Percentiles rank a stretch among this genome's conserved stretches.
These are phyloP conservation scores for Cephaloascus fragrans DNA, from an alignment of 805 yeast species.

Conservation along the genomic window DNA sequence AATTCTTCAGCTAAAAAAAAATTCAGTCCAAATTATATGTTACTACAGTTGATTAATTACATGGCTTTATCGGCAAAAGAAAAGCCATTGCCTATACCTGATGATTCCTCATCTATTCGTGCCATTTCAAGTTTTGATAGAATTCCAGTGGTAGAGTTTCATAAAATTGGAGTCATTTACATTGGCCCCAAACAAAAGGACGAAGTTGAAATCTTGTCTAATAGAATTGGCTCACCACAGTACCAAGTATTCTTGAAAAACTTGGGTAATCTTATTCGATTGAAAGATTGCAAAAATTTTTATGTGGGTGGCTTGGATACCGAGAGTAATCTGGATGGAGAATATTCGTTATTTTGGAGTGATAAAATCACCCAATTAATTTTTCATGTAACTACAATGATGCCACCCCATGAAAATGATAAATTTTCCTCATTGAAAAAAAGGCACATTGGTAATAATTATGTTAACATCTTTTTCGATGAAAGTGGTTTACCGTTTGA, in stretches of 20 bases:
- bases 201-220: slow-evolving; percentile 58
- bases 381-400: slow-evolving; percentile 74
- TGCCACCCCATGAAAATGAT: slow-evolving; percentile 49
- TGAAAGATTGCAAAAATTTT: slow-evolving; percentile 43
- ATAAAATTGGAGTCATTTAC: slow-evolving; percentile 71
- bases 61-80: slow-evolving; percentile 17
- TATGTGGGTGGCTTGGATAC: slow-evolving; percentile 77
- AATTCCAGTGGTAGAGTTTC: slow-evolving; percentile 68
- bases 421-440: slow-evolving; percentile 46
- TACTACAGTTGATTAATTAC: slow-evolving; percentile 42
- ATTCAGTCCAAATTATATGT: slow-evolving; percentile 34
- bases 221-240: slow-evolving; percentile 50
- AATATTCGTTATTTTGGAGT: slow-evolving; percentile 62
- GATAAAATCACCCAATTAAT: slow-evolving; percentile 63
- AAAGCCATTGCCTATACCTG: slow-evolving; percentile 42
- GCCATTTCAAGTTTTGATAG: slow-evolving; percentile 61
- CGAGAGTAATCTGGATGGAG: slow-evolving; percentile 62
- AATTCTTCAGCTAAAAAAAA: background rate
- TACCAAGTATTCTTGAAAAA: slow-evolving; percentile 50
- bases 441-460: slow-evolving; percentile 80
- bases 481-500: slow-evolving; percentile 62
- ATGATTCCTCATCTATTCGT: slow-evolving; percentile 30
- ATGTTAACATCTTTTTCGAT: slow-evolving; percentile 72
- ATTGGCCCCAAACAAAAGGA: slow-evolving; percentile 56
- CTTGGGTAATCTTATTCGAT: slow-evolving; percentile 51